These are phyloP conservation scores for Cytospora piceae DNA, from an alignment of 2,329 filamentous ascomycete genomes.

Conservation along the genomic window DNA sequence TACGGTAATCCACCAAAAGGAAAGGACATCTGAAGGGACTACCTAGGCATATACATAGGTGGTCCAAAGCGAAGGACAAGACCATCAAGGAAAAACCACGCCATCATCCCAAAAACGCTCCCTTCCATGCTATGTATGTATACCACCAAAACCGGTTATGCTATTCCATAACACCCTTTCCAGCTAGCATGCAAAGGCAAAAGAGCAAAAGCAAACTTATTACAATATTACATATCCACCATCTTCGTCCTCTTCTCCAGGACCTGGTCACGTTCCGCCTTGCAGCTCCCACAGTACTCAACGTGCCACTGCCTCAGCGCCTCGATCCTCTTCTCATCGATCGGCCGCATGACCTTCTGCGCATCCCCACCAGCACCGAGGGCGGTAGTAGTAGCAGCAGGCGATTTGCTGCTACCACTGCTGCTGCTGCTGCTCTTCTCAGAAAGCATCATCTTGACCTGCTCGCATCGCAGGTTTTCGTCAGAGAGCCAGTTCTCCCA, in stretches of 20 bases:
- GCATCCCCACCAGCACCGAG: constrained; percentile 22
- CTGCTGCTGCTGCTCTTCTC: constrained; percentile 24
- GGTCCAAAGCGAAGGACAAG: not conserved
- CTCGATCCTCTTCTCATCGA: constrained; percentile 39
- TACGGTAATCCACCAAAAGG: not conserved
- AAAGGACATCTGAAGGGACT: not conserved
- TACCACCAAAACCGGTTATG: not conserved
- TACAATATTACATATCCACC: constrained; percentile 30
- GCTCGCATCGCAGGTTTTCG: constrained; percentile 76
- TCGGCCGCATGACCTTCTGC: constrained; percentile 36
- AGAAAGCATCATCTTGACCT: constrained; percentile 54
- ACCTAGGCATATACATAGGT: not conserved
- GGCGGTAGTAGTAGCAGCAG: not conserved
- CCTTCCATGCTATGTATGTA: not conserved
- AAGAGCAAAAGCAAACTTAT: not conserved
- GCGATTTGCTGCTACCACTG: constrained; percentile 28
- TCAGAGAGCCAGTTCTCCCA: constrained; percentile 92
- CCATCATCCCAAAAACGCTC: not conserved
- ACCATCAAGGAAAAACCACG: not conserved
- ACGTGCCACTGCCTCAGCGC: constrained; percentile 54
- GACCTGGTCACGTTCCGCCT: constrained; percentile 44
- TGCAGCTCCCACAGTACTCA: constrained; percentile 61
- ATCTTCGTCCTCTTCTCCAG: constrained; percentile 40
- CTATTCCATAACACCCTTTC: not conserved
- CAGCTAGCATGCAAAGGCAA: constrained; percentile 7